Evolutionary conservation across 129 eudicot genomes (phyloP), one percentile per base, ranked within the genome.

Genomic region (Flaveria bidentis): DNA sequence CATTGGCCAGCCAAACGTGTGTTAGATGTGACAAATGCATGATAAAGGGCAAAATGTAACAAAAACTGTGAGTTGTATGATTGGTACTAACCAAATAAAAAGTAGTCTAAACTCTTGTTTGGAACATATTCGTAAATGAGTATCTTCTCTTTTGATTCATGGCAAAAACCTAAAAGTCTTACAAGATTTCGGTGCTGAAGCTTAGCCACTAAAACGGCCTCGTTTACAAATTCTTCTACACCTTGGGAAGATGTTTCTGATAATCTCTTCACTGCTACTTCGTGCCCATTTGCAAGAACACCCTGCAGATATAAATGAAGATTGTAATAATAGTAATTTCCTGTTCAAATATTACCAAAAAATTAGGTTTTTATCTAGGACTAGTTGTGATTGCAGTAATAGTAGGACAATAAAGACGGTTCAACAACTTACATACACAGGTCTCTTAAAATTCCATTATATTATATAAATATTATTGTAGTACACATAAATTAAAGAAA

Each of bases 161-260:
- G 71, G 44, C 83, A 82, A 55, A 78, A 83, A 5, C 87, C 84
- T 50, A 79, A 22, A 51, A 79, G 80, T 28, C 75, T 69, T 5
- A 83, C 86, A 44, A 78, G 86, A 78, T 83, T 83, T 36, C 83
- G 72, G 49, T 83, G 86, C 69, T 83, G 84, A 26, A 83, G 84
- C 26, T 83, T 83, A 8, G 87, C 82, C 18, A 83, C 73, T 72
- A 81, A 74, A 60, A 56, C 9, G 9, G 73, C 69, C 47, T 81
- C 80, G 60, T 74, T 81, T 71, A 67, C 74, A 20, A 74, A 74
- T 50, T 81, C 80, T 79, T 55, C 45, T 6, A 75, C 80, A 12
- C 87, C 87, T 57, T 82, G 86, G 1, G 80, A 47, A 15, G 86
- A 82, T 3, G 69, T 67, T 39, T 67, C 67, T n/a, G 83, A 78